Conservation (phyloP, 352 stramenopile species). For the Pythium brachiatum region DNA sequence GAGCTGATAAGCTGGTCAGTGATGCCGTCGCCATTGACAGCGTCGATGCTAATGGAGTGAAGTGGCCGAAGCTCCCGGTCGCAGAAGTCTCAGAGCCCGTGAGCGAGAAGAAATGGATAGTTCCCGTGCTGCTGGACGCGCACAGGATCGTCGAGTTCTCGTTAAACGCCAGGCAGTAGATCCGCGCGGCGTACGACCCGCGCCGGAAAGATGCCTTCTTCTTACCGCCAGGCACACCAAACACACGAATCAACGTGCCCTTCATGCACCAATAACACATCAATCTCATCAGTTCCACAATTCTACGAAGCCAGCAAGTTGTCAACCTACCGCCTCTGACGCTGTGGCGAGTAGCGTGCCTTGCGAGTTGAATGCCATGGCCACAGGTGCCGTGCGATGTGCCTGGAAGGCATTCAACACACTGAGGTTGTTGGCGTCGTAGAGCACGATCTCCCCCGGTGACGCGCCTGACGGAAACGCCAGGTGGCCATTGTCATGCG, state of each 20-base stretch:
- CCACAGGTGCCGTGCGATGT: conserved; percentile 82
- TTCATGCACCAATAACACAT: conserved; percentile 35
- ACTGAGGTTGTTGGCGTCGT: conserved; percentile 91
- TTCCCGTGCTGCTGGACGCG: conserved; percentile 96
- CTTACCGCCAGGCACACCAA: conserved; percentile 90
- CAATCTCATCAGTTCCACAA: neutral
- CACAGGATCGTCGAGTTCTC: conserved; percentile 91
- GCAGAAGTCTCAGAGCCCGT: conserved; percentile 67
- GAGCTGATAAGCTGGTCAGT: conserved; percentile 11
- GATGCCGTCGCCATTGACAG: conserved; percentile 54
- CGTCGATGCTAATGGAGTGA: conserved; percentile 72
- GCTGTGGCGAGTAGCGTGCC: conserved; percentile 87
- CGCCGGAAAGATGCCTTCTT: conserved; percentile 93
- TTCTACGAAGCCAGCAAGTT: neutral
- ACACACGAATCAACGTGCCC: conserved; percentile 98
- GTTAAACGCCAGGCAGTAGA: conserved; percentile 97
- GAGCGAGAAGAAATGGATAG: conserved; percentile 94
- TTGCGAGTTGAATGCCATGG: conserved; percentile 86
- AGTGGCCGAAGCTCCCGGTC: conserved; percentile 78
- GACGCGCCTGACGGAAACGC: conserved; percentile 80
- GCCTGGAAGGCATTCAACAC: conserved; percentile 91
- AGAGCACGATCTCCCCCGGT: conserved; percentile 89
- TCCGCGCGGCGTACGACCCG: conserved; percentile 94
- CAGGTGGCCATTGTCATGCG: conserved; percentile 83
- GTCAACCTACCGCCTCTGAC: conserved; percentile 76